Base-by-base conservation (phyloP, 192 early-diverging fungal genomes). In the Phlyctochytrium planicorne region DNA sequence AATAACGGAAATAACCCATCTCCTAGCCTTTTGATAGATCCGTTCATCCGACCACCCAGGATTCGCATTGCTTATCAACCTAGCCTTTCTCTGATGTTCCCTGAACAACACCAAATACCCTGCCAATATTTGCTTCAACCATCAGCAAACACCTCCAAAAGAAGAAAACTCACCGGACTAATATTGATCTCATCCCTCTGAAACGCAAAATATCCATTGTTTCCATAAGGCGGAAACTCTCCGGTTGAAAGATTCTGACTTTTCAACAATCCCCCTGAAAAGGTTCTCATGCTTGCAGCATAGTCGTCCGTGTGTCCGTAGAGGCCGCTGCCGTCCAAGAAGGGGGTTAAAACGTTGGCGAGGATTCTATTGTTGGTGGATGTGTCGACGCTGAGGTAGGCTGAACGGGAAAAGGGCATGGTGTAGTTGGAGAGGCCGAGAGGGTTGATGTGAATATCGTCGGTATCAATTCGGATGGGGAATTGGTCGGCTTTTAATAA, bases 1-100 rank as follows among this genome's bases (percentile, higher is more conserved):
- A 3, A 80, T 47, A 6, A 75, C 40, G 16, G 78, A 70, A 59
- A 80, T 80, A 4, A 80, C 67, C 78, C 78, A 80, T 6, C 75
- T 71, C 14, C 78, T 53, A 17, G 78, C 69, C 30, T 69, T 47
- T 24, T 80, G 66, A 40, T 69, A 79, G 20, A 79, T 40, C 50
- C 50, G 23, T 17, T 77, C 79, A 30, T 68, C 67, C 20, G 34
- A 53, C 74, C 70, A 75, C 20, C 34, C 52, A 14, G 73, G 70
- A 55, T 76, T 34, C 3, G 40, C 47, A 32, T 56, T 52, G 16
- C 36, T 29, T 3, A 80, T 27, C 29, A 71, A 59, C 14, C 72
- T 37, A 0, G 78, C 78, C 30, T 63, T 55, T 23, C 78, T 37
- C 30, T 80, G 78, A 53, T 80, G 78, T 36, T 80, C 78, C 27